Evolutionary conservation across 345 rosid genomes (phyloP).

Genomic region (Clarkia xantiana): DNA sequence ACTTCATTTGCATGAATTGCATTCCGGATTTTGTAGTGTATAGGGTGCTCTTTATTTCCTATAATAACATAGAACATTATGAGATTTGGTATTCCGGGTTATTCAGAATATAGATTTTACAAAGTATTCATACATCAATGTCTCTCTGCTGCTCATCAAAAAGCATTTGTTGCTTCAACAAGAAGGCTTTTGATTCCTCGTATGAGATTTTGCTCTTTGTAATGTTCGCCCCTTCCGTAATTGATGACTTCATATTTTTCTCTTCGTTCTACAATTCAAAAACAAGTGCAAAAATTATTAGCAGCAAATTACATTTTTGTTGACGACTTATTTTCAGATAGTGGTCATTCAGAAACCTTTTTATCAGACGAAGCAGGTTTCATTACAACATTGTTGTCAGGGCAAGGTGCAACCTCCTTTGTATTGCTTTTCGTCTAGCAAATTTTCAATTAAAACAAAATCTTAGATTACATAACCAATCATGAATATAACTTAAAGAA

Average conservation of each 20-base stretch:
- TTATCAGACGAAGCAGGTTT: constrained; percentile 30
- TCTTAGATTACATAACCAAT: background rate
- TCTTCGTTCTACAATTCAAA: constrained; percentile 34
- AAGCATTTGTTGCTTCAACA: constrained; percentile 34
- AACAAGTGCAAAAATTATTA: constrained; percentile 3
- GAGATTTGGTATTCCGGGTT: too few species aligned
- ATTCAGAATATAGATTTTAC: too few species aligned
- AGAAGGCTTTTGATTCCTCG: constrained; percentile 35
- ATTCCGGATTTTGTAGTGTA: constrained; percentile 71
- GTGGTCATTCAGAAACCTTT: constrained; percentile 20
- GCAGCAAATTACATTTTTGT: too few species aligned
- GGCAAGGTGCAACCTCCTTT: constrained; percentile 16
- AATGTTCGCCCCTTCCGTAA: constrained; percentile 31
- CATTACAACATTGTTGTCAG: constrained; percentile 26
- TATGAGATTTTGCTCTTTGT: constrained; percentile 21
- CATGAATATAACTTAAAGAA: too few species aligned
- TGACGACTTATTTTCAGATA: too few species aligned
- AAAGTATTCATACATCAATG: constrained; percentile 33
- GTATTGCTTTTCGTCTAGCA: constrained; percentile 31
- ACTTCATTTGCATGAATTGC: constrained; percentile 70
- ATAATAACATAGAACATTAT: background rate
- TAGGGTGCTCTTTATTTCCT: constrained; percentile 65
- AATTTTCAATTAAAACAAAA: background rate
- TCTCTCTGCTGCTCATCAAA: constrained; percentile 67
- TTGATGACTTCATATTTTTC: constrained; percentile 20